Conservation (phyloP, 768 basidiomycete genomes). For the Hebeloma cylindrosporum region DNA sequence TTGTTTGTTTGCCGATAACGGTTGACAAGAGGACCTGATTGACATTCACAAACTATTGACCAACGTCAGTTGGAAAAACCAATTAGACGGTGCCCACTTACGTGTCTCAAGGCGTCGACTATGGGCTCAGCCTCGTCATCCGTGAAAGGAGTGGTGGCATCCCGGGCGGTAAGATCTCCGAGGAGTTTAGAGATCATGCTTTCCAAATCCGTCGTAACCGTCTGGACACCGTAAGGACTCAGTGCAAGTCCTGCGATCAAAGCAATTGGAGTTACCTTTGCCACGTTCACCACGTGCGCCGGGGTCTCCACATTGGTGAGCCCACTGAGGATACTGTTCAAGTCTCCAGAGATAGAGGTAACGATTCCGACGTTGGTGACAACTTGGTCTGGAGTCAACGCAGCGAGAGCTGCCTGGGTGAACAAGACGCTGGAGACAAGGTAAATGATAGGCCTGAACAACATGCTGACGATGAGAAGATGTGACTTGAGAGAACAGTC, state of each 20-base stretch:
- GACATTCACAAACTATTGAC: slow-evolving; percentile 9
- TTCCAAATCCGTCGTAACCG: neutral
- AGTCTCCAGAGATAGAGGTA: neutral
- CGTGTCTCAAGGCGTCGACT: neutral
- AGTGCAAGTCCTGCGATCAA: neutral
- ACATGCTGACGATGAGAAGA: too few relatives aligned
- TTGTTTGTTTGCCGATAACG: slow-evolving; percentile 14
- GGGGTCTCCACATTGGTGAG: neutral
- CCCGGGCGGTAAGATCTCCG: neutral
- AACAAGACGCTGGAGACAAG: neutral
- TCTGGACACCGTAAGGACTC: neutral
- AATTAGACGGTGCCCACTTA: neutral
- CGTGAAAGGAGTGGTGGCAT: neutral
- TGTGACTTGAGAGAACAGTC: too few relatives aligned
- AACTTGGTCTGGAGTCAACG: slow-evolving; percentile 3
- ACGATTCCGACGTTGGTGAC: slow-evolving; percentile 4
- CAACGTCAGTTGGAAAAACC: neutral
- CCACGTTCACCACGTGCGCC: neutral
- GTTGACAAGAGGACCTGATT: slow-evolving; percentile 13
- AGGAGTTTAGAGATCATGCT: neutral
- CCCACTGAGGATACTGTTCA: neutral
- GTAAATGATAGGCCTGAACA: neutral
- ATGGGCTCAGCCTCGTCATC: neutral
- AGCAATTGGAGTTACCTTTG: neutral
- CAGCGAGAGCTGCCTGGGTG: slow-evolving; percentile 6